These are phyloP conservation scores for Xylariaceae sp. DNA, from an alignment of 2,329 filamentous ascomycete genomes.

Conservation along the genomic window DNA sequence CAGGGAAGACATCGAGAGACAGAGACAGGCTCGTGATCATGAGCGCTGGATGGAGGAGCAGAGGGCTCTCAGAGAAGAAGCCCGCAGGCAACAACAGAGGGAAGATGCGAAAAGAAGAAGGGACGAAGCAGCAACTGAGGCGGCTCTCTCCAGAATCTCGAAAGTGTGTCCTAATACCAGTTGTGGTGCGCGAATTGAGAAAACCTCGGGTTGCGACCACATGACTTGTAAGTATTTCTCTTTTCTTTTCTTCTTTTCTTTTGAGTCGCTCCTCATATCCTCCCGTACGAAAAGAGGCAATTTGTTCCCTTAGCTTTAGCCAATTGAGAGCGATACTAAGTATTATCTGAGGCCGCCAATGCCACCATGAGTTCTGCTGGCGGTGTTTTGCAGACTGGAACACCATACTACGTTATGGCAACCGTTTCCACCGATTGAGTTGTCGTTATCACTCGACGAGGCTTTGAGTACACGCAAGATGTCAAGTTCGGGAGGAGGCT, in stretches of 20 bases:
- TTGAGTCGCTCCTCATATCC: not conserved
- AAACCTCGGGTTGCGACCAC: not conserved
- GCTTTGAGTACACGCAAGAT: not conserved
- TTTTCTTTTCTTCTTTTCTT: not conserved
- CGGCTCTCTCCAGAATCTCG: not conserved
- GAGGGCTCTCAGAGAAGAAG: conserved; percentile 4
- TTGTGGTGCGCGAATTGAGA: not conserved
- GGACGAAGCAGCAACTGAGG: not conserved
- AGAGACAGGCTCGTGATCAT: not conserved
- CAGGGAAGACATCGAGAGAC: conserved; percentile 1
- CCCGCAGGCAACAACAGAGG: not conserved
- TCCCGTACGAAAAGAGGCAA: not conserved
- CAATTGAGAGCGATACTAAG: not conserved
- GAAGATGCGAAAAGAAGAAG: not conserved
- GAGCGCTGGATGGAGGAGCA: not conserved
- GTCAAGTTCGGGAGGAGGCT: too few species aligned
- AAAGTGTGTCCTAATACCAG: not conserved
- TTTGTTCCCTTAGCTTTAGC: too few species aligned
- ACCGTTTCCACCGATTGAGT: not conserved
- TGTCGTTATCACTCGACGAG: not conserved
- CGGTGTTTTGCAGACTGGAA: not conserved
- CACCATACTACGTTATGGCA: not conserved
- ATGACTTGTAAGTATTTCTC: not conserved
- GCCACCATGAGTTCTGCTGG: not conserved
- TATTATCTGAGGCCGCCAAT: not conserved